These are phyloP conservation scores for Kazachstania martiniae DNA, from an alignment of 805 yeast genomes.

Conservation along the genomic window DNA sequence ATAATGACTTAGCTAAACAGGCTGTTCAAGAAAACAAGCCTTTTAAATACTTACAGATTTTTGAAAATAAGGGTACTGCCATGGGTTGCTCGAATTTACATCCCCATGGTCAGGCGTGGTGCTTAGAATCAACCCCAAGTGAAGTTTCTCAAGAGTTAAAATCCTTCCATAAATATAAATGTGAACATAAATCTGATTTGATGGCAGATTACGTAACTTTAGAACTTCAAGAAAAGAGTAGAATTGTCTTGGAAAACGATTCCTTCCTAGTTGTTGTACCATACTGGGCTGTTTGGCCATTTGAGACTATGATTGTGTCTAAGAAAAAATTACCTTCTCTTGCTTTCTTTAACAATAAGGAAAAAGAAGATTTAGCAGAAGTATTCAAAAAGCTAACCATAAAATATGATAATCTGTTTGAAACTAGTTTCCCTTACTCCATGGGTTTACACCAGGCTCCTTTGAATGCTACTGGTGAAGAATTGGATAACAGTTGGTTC, in stretches of 20 bases:
- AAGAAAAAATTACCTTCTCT: slow-evolving; percentile 43
- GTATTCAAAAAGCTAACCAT: slow-evolving; percentile 43
- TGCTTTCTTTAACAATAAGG: slow-evolving; percentile 35
- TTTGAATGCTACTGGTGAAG: slow-evolving; percentile 34
- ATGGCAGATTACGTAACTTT: slow-evolving; percentile 51
- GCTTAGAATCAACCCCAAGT: slow-evolving; percentile 51
- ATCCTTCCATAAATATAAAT: slow-evolving; percentile 39
- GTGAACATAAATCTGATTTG: slow-evolving; percentile 36
- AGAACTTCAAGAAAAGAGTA: slow-evolving; percentile 39
- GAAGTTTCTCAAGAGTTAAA: slow-evolving; percentile 52
- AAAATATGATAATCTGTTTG: slow-evolving; percentile 60
- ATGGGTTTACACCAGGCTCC: slow-evolving; percentile 80
- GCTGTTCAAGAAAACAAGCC: slow-evolving; percentile 31
- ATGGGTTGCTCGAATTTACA: slow-evolving; percentile 81
- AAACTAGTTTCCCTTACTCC: slow-evolving; percentile 64
- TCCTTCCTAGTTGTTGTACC: slow-evolving; percentile 62
- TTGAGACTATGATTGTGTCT: slow-evolving; percentile 56
- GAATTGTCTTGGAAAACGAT: slow-evolving; percentile 51
- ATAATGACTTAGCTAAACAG: slow-evolving; percentile 33
- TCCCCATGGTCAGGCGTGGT: slow-evolving; percentile 81
- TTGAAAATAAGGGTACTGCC: slow-evolving; percentile 68
- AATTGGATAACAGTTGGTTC: slow-evolving; percentile 41
- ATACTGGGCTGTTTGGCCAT: slow-evolving; percentile 80
- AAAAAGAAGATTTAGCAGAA: slow-evolving; percentile 45
- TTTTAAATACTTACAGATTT: slow-evolving; percentile 53